Base-by-base conservation (phyloP, 1,284 basidiomycete genomes). In the Ceratobasidium sp. region DNA sequence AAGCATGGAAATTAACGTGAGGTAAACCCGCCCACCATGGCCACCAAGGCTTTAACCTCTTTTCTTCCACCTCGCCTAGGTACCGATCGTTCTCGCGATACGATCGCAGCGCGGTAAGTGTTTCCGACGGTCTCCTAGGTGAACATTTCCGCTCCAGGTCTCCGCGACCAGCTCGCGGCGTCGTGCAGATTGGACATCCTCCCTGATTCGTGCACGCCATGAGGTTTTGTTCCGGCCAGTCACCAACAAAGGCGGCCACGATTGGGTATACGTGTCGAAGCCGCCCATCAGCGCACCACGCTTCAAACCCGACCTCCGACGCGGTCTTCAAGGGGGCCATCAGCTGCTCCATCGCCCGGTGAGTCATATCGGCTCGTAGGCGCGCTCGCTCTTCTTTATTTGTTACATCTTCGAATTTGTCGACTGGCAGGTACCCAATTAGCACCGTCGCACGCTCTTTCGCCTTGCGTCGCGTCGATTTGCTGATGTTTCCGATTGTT, bases 1-100 rank as follows among this genome's bases (percentile, higher is more conserved):
- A 78, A 2, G 61, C 10, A 77, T 81, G 82, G 42, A 84, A 84
- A 71, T 84, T 77, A 3, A 64, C 40, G 56, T 82, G 72, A 2
- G 82, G 83, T 28, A 84, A 79, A 7, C 7, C 3, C 7, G 46
- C 46, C 46, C 46, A 49, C 46, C 10, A 49, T 7, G 46, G 46
- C 46, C 12, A 49, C 46, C 46, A 49, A 1, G 7, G 46, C 46
- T 49, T 49, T 49, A 49, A 18, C 7, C 9, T 49, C 18, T 12
- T 12, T 7, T 49, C 46, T 7, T 49, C 18, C 2, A 49, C 3
- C 7, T 49, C 18, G 2, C 46, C 46, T 49, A 49, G 46, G 46
- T 49, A 7, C 18, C 46, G 18, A 9, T 49, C 18, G 18, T 49
- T 10, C 1, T 49, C 46, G 9, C 2, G 9, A 9, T 49, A 49